Evolutionary conservation across 768 basidiomycete species (phyloP).

Genomic region (Lyophyllum semitale): DNA sequence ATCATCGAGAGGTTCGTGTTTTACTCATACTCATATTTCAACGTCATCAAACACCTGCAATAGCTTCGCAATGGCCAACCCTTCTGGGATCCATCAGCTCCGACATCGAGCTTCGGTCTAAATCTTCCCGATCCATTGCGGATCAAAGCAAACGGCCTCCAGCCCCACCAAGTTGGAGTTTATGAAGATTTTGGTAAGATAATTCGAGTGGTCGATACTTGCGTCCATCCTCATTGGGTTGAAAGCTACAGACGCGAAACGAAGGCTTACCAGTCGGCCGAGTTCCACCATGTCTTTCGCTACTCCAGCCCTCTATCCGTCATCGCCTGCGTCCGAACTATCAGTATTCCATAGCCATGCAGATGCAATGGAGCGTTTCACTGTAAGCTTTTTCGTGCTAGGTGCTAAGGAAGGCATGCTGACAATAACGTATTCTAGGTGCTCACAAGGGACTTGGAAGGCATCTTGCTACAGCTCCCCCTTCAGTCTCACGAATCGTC

Average conservation of each 20-base stretch:
- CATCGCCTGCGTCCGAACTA: conserved; percentile 67
- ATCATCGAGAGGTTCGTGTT: conserved; percentile 77
- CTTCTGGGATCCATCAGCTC: conserved; percentile 88
- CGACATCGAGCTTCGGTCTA: conserved; percentile 65
- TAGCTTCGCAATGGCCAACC: conserved; percentile 69
- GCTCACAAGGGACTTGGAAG: conserved; percentile 72
- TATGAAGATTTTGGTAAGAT: conserved; percentile 91
- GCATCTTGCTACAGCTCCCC: conserved; percentile 74
- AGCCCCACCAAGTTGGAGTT: conserved; percentile 79
- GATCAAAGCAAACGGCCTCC: conserved; percentile 80
- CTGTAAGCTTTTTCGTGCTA: conserved; percentile 41
- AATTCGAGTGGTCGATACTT: not conserved
- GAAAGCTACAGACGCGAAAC: conserved; percentile 57
- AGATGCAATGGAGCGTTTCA: conserved; percentile 90
- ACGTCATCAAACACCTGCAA: conserved; percentile 6
- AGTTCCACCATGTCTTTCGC: conserved; percentile 71
- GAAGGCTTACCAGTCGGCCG: conserved; percentile 63
- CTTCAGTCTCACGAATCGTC: conserved; percentile 61
- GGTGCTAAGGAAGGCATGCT: not conserved
- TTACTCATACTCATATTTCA: not conserved
- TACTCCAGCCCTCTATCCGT: conserved; percentile 50
- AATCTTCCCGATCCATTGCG: conserved; percentile 87
- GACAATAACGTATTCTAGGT: conserved; percentile 28
- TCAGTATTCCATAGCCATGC: conserved; percentile 59
- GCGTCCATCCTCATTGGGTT: conserved; percentile 7